phyloP scores from a whole-genome alignment of 306 rosid species.

The Cucurbita moschata region DNA sequence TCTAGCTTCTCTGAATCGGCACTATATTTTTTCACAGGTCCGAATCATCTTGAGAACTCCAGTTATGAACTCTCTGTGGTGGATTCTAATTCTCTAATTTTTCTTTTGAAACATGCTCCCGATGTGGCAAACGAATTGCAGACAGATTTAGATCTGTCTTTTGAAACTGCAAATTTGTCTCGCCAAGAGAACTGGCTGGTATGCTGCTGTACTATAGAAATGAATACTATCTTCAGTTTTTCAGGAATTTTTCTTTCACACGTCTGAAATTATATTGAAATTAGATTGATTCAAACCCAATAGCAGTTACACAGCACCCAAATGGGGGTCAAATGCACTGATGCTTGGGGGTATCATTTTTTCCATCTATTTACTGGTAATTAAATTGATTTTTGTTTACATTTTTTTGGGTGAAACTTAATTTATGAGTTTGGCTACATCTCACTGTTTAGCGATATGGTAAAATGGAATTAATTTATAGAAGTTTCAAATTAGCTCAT shows the following conservation, averaged over 20 bases:
- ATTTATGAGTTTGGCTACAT: background rate
- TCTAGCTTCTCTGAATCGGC: background rate
- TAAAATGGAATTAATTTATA: background rate
- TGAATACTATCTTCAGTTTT: background rate
- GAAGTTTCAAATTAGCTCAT: background rate
- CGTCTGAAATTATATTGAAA: background rate
- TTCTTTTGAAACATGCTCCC: conserved; percentile 73
- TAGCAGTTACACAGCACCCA: background rate
- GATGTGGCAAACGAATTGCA: conserved; percentile 70
- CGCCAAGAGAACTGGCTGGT: conserved; percentile 67
- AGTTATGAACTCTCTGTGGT: conserved; percentile 72
- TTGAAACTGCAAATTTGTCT: conserved; percentile 46
- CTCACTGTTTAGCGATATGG: background rate
- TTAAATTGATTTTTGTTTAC: background rate
- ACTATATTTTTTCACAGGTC: conserved; percentile 31
- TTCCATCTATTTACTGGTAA: background rate
- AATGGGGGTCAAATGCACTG: background rate
- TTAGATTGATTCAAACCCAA: background rate
- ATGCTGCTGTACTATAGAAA: conserved; percentile 9
- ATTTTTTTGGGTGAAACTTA: background rate
- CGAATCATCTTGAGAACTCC: conserved; percentile 51
- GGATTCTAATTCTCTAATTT: conserved; percentile 84
- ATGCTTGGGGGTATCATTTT: background rate
- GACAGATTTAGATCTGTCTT: conserved; percentile 41
- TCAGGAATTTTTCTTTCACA: conserved; percentile 2